Evolutionary conservation across 2,329 filamentous ascomycete species (phyloP), one percentile per base, ranked within the genome.

Genomic region (Arthrobotrys pseudoclavata): DNA sequence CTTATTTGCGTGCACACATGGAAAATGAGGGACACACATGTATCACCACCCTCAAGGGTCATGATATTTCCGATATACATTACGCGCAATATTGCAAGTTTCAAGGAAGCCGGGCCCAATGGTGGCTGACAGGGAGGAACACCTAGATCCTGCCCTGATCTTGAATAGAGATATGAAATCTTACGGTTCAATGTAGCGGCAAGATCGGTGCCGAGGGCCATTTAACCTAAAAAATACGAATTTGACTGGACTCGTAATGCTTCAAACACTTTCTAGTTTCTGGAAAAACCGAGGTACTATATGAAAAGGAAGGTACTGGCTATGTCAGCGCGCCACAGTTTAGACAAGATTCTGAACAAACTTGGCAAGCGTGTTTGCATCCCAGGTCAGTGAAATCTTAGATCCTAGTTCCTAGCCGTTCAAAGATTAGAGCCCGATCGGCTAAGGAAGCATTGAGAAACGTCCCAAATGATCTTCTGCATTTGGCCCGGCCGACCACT

Each of bases 331-430:
- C 67, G 74, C 74, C 74, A 77, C 74, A 77, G 67, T 67, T 62
- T 60, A 55, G 50, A 63, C 67, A 77, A 71, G 67, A 66, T 77
- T 71, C 67, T 61, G 74, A 71, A 71, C 67, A 29, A 71, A 71
- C 74, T 77, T 77, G 74, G 74, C 74, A 77, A 77, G 74, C 74
- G 67, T 71, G 29, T 69, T 76, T 53, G n/a, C 72, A 77, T 61
- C 67, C 74, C 62, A 67, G 74, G 68, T 77, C 74, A 77, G 60
- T 48, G 67, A 71, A 72, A 77, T 71, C 67, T 71, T 71, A 77
- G 74, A 77, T 77, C 67, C 74, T 60, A 77, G 74, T 77, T 77
- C 74, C 31, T 10, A 34, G 67, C 74, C 74, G 61, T 71, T 77
- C 67, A 57, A 66, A 67, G 47, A 64, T 67, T 64, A 55, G 40